A percentile compares a stretch with the other conserved stretches of the same genome.
phyloP scores from a whole-genome alignment of 2,329 filamentous ascomycete species.

The Aspergillus cejpii region DNA sequence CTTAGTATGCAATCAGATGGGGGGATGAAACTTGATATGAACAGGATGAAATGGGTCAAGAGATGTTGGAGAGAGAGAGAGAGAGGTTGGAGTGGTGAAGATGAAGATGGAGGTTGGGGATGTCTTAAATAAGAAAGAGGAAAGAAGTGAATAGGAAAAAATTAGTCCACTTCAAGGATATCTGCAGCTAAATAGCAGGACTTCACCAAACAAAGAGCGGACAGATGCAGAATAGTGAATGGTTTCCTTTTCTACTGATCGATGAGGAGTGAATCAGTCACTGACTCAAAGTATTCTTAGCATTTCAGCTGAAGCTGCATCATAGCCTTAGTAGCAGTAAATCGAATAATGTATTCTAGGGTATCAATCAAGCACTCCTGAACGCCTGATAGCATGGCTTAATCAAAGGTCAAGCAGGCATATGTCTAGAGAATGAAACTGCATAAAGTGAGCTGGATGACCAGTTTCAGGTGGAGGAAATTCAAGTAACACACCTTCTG shows the following conservation, averaged over 20 bases:
- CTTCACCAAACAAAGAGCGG: slow-evolving; percentile 2
- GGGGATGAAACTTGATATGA: not conserved
- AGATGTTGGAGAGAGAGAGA: not conserved
- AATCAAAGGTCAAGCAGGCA: not conserved
- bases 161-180: not conserved
- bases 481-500: not conserved
- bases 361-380: slow-evolving; percentile 24
- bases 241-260: too few relatives aligned
- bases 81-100: too few relatives aligned
- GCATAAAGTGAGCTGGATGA: not conserved
- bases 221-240: slow-evolving; percentile 7
- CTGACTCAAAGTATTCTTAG: not conserved
- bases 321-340: slow-evolving; percentile 7
- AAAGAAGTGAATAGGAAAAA: not conserved
- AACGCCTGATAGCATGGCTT: slow-evolving; percentile 20
- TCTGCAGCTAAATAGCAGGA: slow-evolving; percentile 1
- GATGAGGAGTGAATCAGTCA: not conserved
- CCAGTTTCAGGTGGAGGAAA: not conserved
- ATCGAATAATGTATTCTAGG: slow-evolving; percentile 18
- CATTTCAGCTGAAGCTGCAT: not conserved
- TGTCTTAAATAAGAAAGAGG: not conserved
- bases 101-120: too few relatives aligned
- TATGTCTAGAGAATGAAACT: not conserved
- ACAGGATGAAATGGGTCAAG: not conserved
- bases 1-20: not conserved